A percentile compares a stretch with the other conserved stretches of the same genome.
Conservation (phyloP, 371 early-diverging fungal genomes). For the Batrachochytrium dendrobatidis region DNA sequence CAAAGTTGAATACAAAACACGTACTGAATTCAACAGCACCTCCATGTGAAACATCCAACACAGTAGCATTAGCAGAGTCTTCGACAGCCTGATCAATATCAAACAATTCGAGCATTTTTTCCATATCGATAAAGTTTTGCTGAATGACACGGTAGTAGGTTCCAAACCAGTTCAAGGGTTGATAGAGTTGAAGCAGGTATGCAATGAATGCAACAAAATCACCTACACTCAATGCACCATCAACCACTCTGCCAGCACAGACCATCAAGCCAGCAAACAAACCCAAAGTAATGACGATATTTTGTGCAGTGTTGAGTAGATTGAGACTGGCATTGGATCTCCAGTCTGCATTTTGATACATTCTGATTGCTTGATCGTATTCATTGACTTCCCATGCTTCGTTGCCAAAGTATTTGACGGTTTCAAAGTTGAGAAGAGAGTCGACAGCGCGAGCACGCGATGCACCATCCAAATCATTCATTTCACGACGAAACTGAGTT, state of each 20-base stretch:
- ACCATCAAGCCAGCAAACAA: slow-evolving; percentile 62
- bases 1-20: not conserved
- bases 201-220: slow-evolving; percentile 82
- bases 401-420: slow-evolving; percentile 67
- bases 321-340: slow-evolving; percentile 60
- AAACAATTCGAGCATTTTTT: slow-evolving; percentile 82
- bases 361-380: slow-evolving; percentile 64
- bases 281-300: slow-evolving; percentile 74
- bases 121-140: slow-evolving; percentile 87
- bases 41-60: slow-evolving; percentile 20
- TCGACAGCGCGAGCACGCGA: slow-evolving; percentile 64
- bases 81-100: slow-evolving; percentile 63
- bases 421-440: slow-evolving; percentile 90
- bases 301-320: slow-evolving; percentile 77
- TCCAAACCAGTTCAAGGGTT: slow-evolving; percentile 51
- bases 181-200: slow-evolving; percentile 55
- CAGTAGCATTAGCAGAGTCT: slow-evolving; percentile 39
- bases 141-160: slow-evolving; percentile 35
- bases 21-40: slow-evolving; percentile 23
- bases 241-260: slow-evolving; percentile 68
- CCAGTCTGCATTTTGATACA: slow-evolving; percentile 77
- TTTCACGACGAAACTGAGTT: slow-evolving; percentile 67
- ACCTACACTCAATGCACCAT: slow-evolving; percentile 64
- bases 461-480: slow-evolving; percentile 35
- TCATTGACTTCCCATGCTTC: slow-evolving; percentile 65